phyloP scores from a whole-genome alignment of 257 asterid genomes.

The Fraxinus americana region DNA sequence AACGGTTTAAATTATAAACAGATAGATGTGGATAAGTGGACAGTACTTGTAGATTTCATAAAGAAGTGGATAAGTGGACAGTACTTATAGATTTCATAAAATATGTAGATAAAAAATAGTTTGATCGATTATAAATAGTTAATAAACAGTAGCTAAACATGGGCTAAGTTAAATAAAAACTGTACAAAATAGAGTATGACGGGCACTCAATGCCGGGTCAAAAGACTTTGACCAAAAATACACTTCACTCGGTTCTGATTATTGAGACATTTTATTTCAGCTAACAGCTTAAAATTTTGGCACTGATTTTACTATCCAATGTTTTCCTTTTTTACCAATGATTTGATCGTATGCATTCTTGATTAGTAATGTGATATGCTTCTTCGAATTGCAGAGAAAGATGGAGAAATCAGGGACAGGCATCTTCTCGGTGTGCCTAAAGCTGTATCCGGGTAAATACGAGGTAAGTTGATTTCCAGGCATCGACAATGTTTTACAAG shows the following conservation, averaged over 20 bases:
- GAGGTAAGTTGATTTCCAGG: slow-evolving; percentile 54
- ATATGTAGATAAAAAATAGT: too few species aligned
- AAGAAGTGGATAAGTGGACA: too few species aligned
- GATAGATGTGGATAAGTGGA: too few species aligned
- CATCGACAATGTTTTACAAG: not conserved
- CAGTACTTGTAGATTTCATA: too few species aligned
- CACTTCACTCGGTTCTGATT: not conserved
- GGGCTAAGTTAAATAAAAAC: not conserved
- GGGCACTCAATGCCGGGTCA: not conserved
- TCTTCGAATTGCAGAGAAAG: slow-evolving; percentile 68
- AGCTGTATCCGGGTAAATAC: slow-evolving; percentile 87
- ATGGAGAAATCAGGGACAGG: slow-evolving; percentile 75
- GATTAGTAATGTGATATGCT: slow-evolving; percentile 19
- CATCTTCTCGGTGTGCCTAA: slow-evolving; percentile 57
- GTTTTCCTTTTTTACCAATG: not conserved
- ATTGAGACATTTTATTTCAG: not conserved
- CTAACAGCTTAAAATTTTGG: not conserved
- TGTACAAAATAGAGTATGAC: too few species aligned
- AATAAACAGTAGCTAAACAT: too few species aligned
- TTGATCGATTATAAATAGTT: too few species aligned
- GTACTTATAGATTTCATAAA: too few species aligned
- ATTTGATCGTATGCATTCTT: not conserved
- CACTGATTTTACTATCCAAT: too few species aligned
- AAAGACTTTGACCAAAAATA: not conserved
- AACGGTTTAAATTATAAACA: too few species aligned